These are phyloP conservation scores for Alternaria longipes DNA, from an alignment of 2,329 filamentous ascomycete genomes.

Conservation along the genomic window DNA sequence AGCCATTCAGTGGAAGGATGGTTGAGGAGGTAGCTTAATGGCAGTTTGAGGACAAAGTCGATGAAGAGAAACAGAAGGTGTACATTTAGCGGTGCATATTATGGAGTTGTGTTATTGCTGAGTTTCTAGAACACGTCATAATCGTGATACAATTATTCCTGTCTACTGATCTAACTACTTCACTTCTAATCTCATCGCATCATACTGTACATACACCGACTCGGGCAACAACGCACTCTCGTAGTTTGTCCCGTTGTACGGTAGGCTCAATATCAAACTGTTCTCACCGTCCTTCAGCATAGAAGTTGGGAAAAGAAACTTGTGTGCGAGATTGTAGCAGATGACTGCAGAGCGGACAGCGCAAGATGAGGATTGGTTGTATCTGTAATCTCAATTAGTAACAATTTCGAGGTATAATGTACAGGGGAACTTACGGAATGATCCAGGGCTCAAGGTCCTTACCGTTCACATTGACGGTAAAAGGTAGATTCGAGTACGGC, in stretches of 20 bases:
- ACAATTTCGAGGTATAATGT: too few species aligned
- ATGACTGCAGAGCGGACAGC: conserved; percentile 67
- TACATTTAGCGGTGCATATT: conserved; percentile 9
- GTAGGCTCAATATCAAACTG: conserved; percentile 65
- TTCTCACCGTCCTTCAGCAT: conserved; percentile 64
- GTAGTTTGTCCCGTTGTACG: conserved; percentile 67
- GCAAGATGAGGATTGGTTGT: conserved; percentile 67
- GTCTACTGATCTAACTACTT: conserved; percentile 34
- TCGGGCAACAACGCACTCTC: conserved; percentile 56
- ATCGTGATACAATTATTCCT: neutral
- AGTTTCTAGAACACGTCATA: neutral
- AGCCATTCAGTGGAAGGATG: conserved; percentile 46
- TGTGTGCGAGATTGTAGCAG: conserved; percentile 69
- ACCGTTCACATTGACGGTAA: conserved; percentile 60
- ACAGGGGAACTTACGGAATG: conserved; percentile 58
- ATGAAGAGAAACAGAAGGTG: neutral
- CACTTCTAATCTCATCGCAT: conserved; percentile 69
- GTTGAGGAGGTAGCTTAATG: conserved; percentile 49
- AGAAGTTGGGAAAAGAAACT: conserved; percentile 65
- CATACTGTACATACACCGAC: conserved; percentile 71
- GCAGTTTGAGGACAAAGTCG: neutral
- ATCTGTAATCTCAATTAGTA: conserved; percentile 44
- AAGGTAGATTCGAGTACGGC: conserved; percentile 63
- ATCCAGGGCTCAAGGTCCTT: conserved; percentile 61
- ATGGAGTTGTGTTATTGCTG: neutral